Conservation (phyloP, 768 basidiomycete genomes). For the Suillus variegatus region DNA sequence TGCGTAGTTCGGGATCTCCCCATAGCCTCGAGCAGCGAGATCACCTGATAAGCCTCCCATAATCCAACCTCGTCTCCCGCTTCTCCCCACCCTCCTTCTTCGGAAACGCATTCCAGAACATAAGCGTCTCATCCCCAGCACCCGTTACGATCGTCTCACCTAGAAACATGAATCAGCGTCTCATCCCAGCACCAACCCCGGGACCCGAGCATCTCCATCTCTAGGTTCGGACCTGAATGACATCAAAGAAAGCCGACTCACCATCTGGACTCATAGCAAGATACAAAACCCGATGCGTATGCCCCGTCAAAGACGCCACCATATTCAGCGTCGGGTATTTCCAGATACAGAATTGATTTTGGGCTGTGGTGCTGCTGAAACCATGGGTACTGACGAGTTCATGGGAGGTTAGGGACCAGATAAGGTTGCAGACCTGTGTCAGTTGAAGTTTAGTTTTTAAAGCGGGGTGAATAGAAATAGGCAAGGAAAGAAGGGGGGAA, state of each 20-base stretch:
- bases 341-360: constrained; percentile 97
- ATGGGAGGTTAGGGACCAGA: constrained; percentile 94
- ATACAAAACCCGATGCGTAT: constrained; percentile 93
- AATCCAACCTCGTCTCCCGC: constrained; percentile 44
- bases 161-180: background rate
- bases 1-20: background rate
- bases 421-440: constrained; percentile 91
- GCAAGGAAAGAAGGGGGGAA: background rate
- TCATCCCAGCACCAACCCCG: background rate
- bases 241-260: constrained; percentile 52
- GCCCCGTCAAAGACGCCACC: constrained; percentile 93
- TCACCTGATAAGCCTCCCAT: constrained; percentile 53
- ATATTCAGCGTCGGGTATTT: constrained; percentile 91
- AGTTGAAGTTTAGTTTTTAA: background rate
- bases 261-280: constrained; percentile 98
- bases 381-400: constrained; percentile 98
- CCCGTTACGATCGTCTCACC: constrained; percentile 94
- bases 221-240: background rate
- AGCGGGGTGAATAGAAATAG: background rate
- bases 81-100: constrained; percentile 52
- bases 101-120: constrained; percentile 99
- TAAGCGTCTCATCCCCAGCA: constrained; percentile 94
- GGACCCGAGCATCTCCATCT: background rate
- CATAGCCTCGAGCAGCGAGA: background rate
- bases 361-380: constrained; percentile 89